phyloP scores from a whole-genome alignment of 805 yeast genomes.

The Monosporozyma servazzii region DNA sequence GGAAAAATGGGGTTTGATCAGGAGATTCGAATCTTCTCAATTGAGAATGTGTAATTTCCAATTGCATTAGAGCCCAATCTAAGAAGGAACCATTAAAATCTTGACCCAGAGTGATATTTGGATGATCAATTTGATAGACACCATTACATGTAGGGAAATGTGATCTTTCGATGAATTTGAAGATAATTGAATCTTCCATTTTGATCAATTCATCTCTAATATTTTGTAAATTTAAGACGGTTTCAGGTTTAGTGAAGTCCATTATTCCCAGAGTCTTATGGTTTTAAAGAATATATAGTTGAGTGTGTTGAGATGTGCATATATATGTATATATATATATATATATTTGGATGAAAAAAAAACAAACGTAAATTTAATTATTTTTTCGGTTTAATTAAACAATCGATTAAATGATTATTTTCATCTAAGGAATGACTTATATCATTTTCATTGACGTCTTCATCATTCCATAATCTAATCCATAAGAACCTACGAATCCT shows the following conservation, averaged over 20 bases:
- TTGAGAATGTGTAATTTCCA: slow-evolving; percentile 69
- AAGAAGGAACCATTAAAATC: slow-evolving; percentile 71
- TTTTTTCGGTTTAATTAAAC: not conserved
- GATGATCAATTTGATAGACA: slow-evolving; percentile 47
- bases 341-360: no score
- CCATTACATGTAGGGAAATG: slow-evolving; percentile 71
- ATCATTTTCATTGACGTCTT: not conserved
- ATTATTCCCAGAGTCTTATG: no score
- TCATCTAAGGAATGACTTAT: not conserved
- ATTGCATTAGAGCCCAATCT: slow-evolving; percentile 74
- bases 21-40: slow-evolving; percentile 89
- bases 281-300: not conserved
- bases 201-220: slow-evolving; percentile 78
- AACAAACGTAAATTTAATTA: no score
- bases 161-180: slow-evolving; percentile 85
- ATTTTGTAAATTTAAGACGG: slow-evolving; percentile 71
- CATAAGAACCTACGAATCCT: not conserved
- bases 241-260: slow-evolving; percentile 79
- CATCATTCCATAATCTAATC: not conserved
- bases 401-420: not conserved
- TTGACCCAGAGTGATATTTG: slow-evolving; percentile 41
- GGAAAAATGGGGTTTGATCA: slow-evolving; percentile 86
- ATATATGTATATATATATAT: not conserved
- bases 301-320: not conserved
- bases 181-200: slow-evolving; percentile 94